Evolutionary conservation across 176 grass and related monocot species (phyloP), one percentile per base, ranked within the genome.

Genomic region (Cymbopogon citratus): DNA sequence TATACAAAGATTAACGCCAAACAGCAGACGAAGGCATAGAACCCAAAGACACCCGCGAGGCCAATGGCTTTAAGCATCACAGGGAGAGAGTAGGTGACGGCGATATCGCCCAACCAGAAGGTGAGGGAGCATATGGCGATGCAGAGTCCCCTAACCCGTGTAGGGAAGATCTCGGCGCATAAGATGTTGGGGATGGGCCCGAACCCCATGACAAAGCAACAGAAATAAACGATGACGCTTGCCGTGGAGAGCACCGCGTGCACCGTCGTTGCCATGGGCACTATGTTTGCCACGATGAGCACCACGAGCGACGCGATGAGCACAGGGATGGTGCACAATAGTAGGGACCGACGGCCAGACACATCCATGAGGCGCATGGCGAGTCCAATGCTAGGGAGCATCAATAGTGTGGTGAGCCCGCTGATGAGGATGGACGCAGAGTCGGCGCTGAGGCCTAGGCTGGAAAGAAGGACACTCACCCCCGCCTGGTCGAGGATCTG

Each of bases 331-430:
- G 95, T 98, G 38, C 78, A 70, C 2, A 98, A 61, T 49, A 98
- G 82, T 16, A 98, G 88, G 52, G 29, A 69, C 9, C 92, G 91
- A 0, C 92, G 90, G 0, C 95, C 95, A 0, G 95, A 77, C 10
- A 92, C 86, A 76, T 98, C 95, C 95, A 98, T 98, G 38, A 98
- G 95, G 7, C 92, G 63, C 95, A 98, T 98, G 33, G 95, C 95
- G 15, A 98, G 9, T 9, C 81, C 90, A 25, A 93, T 94, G 57
- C 90, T 89, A 0, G 95, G 95, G 9, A 98, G 84, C 95, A 98
- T 94, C 40, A 98, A 65, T 2, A 98, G 79, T 2, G 90, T 94
- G 12, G 90, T 94, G 21, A 93, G 67, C 21, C 83, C 81, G 23
- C 92, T 94, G 56, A 92, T 91, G 49, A 94, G 91, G 74, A 97